Conservation (phyloP, 2,329 filamentous ascomycete species). For the Daldinia eschscholtzii region DNA sequence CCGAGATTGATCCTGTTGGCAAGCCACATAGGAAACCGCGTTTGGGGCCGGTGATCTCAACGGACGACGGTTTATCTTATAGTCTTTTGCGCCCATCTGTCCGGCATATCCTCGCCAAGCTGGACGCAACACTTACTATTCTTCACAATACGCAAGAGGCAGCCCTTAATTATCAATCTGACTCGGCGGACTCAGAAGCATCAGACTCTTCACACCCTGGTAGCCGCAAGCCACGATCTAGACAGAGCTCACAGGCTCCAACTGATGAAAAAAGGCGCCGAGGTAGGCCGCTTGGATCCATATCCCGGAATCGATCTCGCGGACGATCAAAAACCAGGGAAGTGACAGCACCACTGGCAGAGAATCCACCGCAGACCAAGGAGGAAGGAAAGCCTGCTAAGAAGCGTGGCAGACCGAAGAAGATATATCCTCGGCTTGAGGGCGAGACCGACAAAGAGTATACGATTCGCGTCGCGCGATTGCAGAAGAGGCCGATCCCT, state of each 20-base stretch:
- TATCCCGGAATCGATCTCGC: slow-evolving; percentile 22
- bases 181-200: slow-evolving; percentile 48
- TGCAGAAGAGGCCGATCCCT: slow-evolving; percentile 54
- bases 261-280: slow-evolving; percentile 12
- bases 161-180: slow-evolving; percentile 54
- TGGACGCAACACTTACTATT: slow-evolving; percentile 77
- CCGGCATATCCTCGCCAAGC: slow-evolving; percentile 74
- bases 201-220: slow-evolving; percentile 42
- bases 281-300: slow-evolving; percentile 39
- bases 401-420: slow-evolving; percentile 58
- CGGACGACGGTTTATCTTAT: slow-evolving; percentile 77
- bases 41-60: slow-evolving; percentile 68
- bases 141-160: slow-evolving; percentile 76
- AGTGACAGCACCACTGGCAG: slow-evolving; percentile 4
- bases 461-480: slow-evolving; percentile 61
- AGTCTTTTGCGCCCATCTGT: slow-evolving; percentile 75
- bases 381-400: not conserved
- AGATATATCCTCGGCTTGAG: slow-evolving; percentile 54
- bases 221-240: slow-evolving; percentile 21
- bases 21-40: slow-evolving; percentile 16
- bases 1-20: slow-evolving; percentile 8
- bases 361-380: not conserved
- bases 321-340: slow-evolving; percentile 20
- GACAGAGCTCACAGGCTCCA: slow-evolving; percentile 31
- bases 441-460: slow-evolving; percentile 63